Evolutionary conservation across 768 basidiomycete genomes (phyloP).

Genomic region (Tylopilus sp.): DNA sequence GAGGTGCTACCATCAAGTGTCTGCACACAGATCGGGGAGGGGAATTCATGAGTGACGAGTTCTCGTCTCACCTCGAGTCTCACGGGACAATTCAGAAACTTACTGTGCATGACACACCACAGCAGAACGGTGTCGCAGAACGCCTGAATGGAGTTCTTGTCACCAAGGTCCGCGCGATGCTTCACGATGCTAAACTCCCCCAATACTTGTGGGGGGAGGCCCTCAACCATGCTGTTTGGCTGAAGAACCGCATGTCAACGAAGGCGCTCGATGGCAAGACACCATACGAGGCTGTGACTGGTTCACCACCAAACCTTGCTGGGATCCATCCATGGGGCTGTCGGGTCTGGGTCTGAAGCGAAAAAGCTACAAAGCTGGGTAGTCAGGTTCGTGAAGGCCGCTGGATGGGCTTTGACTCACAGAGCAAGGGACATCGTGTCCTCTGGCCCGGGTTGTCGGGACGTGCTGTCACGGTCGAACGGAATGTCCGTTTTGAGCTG

Average conservation of each 20-base stretch:
- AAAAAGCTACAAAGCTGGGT: neutral
- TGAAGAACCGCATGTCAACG: neutral
- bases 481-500: neutral
- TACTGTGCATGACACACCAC: neutral
- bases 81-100: neutral
- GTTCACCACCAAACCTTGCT: neutral
- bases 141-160: neutral
- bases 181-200: neutral
- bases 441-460: neutral
- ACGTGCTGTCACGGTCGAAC: neutral
- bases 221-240: neutral
- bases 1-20: neutral
- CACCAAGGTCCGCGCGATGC: neutral
- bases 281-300: neutral
- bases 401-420: neutral
- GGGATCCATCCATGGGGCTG: neutral
- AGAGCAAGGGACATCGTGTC: neutral
- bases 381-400: neutral
- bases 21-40: constrained; percentile 4
- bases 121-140: constrained; percentile 1
- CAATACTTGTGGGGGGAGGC: constrained; percentile 3
- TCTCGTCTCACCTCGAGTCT: neutral
- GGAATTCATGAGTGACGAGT: constrained; percentile 32
- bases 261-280: neutral
- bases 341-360: neutral